Evolutionary conservation across 768 basidiomycete species (phyloP), one percentile per base, ranked within the genome.

Genomic region (Auricularia cornea): DNA sequence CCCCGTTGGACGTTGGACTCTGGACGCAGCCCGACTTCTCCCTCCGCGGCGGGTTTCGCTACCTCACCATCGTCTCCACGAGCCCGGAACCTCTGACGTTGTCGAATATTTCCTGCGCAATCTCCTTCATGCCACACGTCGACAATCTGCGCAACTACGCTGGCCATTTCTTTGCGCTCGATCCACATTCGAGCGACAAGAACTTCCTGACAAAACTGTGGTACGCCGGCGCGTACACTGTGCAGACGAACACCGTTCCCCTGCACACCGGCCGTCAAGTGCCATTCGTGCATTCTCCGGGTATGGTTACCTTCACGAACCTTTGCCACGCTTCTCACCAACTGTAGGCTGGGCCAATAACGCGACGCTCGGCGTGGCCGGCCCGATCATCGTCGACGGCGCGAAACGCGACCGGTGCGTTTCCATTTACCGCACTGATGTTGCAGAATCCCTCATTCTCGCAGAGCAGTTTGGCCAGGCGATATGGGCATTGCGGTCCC

Each of bases 401-500:
- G 84, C 83, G 6, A 85, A 86, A 68, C 80, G 84, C 14, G 84
- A 84, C 67, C 75, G 84, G 80, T 48, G 12, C 5, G 44, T 48
- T 20, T 0, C 10, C 20, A 0, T 18, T 48, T 48, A 6, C 44
- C 20, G 26, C 12, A 10, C 51, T 8, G 26, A 8, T 8, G 20
- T 6, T n/a, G 16, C 51, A 8, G 6, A 10, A 1, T 48, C 10
- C 2, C 44, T 20, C 20, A 6, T 48, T 48, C 3, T 38, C 8
- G 18, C 20, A 57, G 54, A 6, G 54, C 54, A 26, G 54, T 57
- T 10, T 57, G 54, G 54, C 54, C 54, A 8, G 54, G 54, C 40
- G 84, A 85, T 67, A 84, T 85, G 84, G 84, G 84, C 16, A 83
- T 85, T 35, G 84, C 83, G 0, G 83, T 84, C 10, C 83, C 84